Evolutionary conservation across 2,329 filamentous ascomycete genomes (phyloP), one percentile per base, ranked within the genome.

Genomic region (Cercospora sojina): DNA sequence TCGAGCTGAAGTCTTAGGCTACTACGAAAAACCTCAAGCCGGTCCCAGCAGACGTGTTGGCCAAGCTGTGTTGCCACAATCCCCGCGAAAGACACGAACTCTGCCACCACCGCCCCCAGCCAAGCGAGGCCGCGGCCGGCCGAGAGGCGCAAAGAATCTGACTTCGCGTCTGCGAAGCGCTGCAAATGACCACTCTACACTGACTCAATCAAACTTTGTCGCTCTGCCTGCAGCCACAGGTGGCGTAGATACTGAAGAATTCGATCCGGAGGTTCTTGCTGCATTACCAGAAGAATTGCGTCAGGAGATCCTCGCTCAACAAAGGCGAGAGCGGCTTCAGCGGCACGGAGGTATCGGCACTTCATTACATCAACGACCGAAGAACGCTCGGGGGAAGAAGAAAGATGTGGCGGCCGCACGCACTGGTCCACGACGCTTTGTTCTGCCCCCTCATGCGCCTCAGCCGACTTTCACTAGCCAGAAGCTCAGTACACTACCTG

Each of bases 231-330:
- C 23, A 41, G 76, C 75, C 1, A 75, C 76, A 3, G 75, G 67
- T 4, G 71, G 73, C 20, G 74, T 83, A 6, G 79, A 78, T 5
- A 68, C 81, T 0, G 82, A 84, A 57, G 83, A 86, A 49, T 78
- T 92, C 3, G 90, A 92, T 65, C 82, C 86, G 0, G 88, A 89
- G 0, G 93, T 97, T 74, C 87, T 98, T 2, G 87, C 90, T 0
- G 92, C 93, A 16, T 82, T 98, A 0, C 94, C 94, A 0, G 88
- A 91, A 70, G 91, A 96, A 56, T 86, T 96, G 56, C 87, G 91
- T 12, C 83, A 81, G 16, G 93, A 98, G 78, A 84, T 98, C 6
- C 78, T 97, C 2, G 88, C 87, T 20, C 91, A 96, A 73, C 89
- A 93, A 74, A 85, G 84, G 35, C 85, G 85, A 20, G 78, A 80